phyloP scores from a whole-genome alignment of 164 flowering plant species.

The Magnolia officinalis region DNA sequence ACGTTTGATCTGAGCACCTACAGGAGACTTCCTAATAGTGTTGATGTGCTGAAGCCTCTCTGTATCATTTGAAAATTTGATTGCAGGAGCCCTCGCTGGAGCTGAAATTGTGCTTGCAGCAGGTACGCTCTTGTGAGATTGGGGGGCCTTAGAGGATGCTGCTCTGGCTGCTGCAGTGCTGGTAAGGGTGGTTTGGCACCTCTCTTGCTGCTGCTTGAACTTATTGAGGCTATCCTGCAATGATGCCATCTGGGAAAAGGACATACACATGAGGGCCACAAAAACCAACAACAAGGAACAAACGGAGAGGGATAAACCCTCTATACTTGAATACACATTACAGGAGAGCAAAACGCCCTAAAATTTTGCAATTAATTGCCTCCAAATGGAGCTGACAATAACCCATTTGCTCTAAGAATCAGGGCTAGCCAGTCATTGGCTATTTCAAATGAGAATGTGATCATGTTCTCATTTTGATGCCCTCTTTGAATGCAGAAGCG shows the following conservation, averaged over 20 bases:
- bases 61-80: conserved; percentile 36
- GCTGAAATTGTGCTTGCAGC: conserved; percentile 17
- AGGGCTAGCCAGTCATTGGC: too few relatives aligned
- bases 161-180: conserved; percentile 34
- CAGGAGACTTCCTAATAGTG: conserved; percentile 52
- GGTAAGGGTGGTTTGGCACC: conserved; percentile 49
- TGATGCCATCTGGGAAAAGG: conserved; percentile 10
- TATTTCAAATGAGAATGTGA: too few relatives aligned
- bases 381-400: too few relatives aligned
- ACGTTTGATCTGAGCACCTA: conserved; percentile 73
- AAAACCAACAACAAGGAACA: neutral
- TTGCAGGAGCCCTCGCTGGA: conserved; percentile 30
- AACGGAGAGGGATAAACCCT: too few relatives aligned
- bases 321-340: too few relatives aligned
- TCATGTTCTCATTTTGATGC: too few relatives aligned
- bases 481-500: too few relatives aligned
- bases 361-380: too few relatives aligned
- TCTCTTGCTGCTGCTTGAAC: conserved; percentile 66
- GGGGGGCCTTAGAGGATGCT: conserved; percentile 28
- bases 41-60: conserved; percentile 47
- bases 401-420: too few relatives aligned
- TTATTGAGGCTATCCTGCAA: conserved; percentile 43
- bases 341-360: too few relatives aligned
- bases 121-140: conserved; percentile 25
- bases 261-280: neutral